Evolutionary conservation across 2,329 filamentous ascomycete genomes (phyloP), one percentile per base, ranked within the genome.

Genomic region (Coniochaeta pulveracea): DNA sequence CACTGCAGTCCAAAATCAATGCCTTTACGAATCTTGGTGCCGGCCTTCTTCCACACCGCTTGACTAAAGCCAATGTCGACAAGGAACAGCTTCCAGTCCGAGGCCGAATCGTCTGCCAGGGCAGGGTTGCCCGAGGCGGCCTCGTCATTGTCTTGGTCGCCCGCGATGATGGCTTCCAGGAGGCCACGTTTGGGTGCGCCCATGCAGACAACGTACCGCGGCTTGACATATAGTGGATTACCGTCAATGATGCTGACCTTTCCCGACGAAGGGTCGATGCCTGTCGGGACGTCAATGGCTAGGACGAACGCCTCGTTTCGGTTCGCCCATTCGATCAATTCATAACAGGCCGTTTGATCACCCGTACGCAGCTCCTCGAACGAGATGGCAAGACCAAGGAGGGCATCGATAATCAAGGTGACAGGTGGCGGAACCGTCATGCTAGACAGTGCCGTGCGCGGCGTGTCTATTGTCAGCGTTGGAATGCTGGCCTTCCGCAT

Each of bases 321-420:
- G 51, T 95, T 96, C 3, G 85, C 81, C 86, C 88, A 96, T 41
- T 86, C 81, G 48, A 95, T 91, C 49, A 95, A 73, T 49, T 93
- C 82, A 48, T 93, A 88, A 0, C 85, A 84, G 0, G 80, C 81
- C 4, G 80, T 77, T 51, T 93, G 85, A 43, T 93, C 83, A 11
- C 81, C 80, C 3, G 79, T 81, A 22, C 85, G 74, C 18, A 96
- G 66, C 45, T 93, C 85, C 44, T 95, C 86, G 48, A 95, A 95
- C 3, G 84, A 80, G 36, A 86, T 76, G 27, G 91, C 85, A 40
- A 91, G 72, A 4, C 86, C 86, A 4, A 98, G 72, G 10, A 96
- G 63, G 2, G 86, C 88, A 52, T 98, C 91, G 35, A 96, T 73
- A 42, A 94, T 85, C 37, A 94, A 65, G 28, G 86, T 82, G 0